Conservation (phyloP, 176 grass and related monocot species). For the Tillandsia fasciculata region DNA sequence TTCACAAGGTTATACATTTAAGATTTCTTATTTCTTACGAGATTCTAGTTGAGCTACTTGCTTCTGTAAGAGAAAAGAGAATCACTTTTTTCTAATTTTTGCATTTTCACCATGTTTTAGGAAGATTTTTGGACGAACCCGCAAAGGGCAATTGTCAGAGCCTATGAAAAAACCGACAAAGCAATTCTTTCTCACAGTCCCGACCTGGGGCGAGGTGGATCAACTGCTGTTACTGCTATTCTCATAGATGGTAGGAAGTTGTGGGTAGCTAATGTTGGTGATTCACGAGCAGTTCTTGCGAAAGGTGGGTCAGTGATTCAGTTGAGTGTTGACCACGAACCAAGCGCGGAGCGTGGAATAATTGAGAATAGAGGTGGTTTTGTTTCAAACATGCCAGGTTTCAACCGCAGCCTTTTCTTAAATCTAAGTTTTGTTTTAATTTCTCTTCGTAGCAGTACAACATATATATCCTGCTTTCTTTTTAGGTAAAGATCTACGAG, state of each 20-base stretch:
- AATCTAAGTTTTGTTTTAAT: not conserved
- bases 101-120: constrained; percentile 25
- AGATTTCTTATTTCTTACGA: no score
- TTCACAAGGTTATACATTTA: no score
- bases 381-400: constrained; percentile 33
- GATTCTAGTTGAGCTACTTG: no score
- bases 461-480: not conserved
- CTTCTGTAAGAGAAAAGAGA: not conserved
- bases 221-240: constrained; percentile 36
- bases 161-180: constrained; percentile 81
- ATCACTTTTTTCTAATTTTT: not conserved
- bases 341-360: constrained; percentile 22
- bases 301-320: constrained; percentile 14
- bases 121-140: constrained; percentile 86
- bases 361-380: constrained; percentile 35
- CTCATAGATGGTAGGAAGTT: constrained; percentile 25
- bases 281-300: constrained; percentile 30
- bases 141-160: constrained; percentile 50
- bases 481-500: no score
- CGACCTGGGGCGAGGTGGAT: constrained; percentile 55
- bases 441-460: not conserved
- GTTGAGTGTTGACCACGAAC: constrained; percentile 33
- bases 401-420: not conserved
- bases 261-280: constrained; percentile 33
- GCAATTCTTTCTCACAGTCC: constrained; percentile 74